Base-by-base conservation (phyloP, 2,329 filamentous ascomycete species). In the Nemania serpens region DNA sequence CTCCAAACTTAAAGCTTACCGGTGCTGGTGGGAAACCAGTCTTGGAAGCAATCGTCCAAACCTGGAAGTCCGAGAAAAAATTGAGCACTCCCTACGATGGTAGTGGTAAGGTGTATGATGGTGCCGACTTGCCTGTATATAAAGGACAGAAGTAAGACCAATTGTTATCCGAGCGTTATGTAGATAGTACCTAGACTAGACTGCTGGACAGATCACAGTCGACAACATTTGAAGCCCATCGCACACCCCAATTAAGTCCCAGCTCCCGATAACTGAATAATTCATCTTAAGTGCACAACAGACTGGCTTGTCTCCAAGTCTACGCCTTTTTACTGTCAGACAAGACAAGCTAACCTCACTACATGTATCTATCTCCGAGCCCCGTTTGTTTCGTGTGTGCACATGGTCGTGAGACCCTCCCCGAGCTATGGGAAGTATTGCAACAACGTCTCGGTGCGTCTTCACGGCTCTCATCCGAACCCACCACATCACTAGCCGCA, bases 401-500 rank as follows among this genome's bases (percentile, higher is more conserved):
- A 37, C 34, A 37, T 37, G 10, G 13, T 9, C 10, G 10, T 29
- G 25, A 29, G 25, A 29, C 25, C 25, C 25, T 29, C 4, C 25
- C 25, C 7, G 25, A 29, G 25, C 25, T 29, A 29, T 29, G 25
- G 25, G 25, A 7, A 7, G 25, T 17, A 42, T n/a, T 15, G n/a
- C 29, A 11, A 25, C 55, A 17, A 48, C 47, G 12, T 18, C 59
- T 36, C 29, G 42, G 13, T 66, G 47, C 22, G 63, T 74, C 25
- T 79, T 74, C 63, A 76, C 75, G 71, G 84, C 88, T 33, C 78
- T 93, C 47, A 91, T 93, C 62, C 84, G 89, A 54, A 93, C 90
- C 0, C 90, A 93, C 68, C 90, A 93, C 74, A 92, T 93, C 70
- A 93, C 89, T 3, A 92, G 88, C 0, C 87, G 89, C 65, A 92